Evolutionary conservation across 2,329 filamentous ascomycete genomes (phyloP).

Genomic region (Ascochyta viciae-villosae): DNA sequence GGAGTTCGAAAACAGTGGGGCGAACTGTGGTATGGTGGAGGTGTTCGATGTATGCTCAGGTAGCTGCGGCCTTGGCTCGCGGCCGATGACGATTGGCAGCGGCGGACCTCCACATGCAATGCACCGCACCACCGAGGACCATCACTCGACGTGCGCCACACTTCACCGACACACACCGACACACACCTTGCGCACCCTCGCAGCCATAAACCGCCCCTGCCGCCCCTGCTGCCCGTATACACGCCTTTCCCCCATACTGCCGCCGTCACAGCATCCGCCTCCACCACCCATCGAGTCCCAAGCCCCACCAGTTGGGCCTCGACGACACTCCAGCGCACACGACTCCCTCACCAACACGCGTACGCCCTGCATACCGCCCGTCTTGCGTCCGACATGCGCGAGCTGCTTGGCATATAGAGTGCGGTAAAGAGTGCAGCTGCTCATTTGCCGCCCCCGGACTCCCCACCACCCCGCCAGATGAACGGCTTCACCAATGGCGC

Average conservation of each 20-base stretch:
- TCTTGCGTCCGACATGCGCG: constrained; percentile 33
- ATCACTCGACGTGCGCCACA: constrained; percentile 9
- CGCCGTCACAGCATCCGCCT: not conserved
- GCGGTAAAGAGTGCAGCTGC: constrained; percentile 51
- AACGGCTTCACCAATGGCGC: constrained; percentile 39
- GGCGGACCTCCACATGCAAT: not conserved
- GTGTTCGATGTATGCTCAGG: constrained; percentile 5
- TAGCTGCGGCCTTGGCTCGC: constrained; percentile 7
- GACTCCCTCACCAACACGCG: constrained; percentile 13
- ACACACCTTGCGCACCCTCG: not conserved
- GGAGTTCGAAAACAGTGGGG: not conserved
- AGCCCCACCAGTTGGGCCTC: constrained; percentile 9
- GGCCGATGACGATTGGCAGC: constrained; percentile 4
- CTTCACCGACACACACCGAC: not conserved
- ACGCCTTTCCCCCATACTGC: not conserved
- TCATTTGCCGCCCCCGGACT: constrained; percentile 42
- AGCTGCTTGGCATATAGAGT: constrained; percentile 27
- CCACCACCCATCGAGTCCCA: not conserved
- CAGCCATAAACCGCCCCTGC: not conserved
- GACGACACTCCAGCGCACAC: constrained; percentile 9
- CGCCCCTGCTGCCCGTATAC: not conserved
- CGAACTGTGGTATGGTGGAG: not conserved
- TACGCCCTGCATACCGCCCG: constrained; percentile 11
- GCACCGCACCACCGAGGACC: constrained; percentile 5
- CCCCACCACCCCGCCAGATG: constrained; percentile 36